Percentiles rank a stretch among this genome's conserved stretches.
These are phyloP conservation scores for Vitis hybrid DNA, from an alignment of 177 flowering plant genomes.

Conservation along the genomic window DNA sequence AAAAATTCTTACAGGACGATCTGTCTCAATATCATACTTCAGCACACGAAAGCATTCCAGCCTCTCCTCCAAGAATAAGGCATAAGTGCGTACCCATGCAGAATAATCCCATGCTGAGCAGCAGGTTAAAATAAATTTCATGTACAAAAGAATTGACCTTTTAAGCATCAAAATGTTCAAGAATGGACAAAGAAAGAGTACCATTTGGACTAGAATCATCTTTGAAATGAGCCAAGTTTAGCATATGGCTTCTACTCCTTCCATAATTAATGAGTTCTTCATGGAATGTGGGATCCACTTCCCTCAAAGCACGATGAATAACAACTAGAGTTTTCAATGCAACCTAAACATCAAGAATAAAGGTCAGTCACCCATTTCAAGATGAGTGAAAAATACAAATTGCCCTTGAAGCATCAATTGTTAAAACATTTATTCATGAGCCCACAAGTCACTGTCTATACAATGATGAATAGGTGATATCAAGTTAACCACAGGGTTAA, in stretches of 20 bases:
- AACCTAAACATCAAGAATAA: conserved; percentile 48
- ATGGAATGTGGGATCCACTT: conserved; percentile 94
- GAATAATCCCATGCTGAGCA: conserved; percentile 94
- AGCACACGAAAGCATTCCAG: conserved; percentile 83
- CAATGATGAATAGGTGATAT: background rate
- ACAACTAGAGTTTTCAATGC: conserved; percentile 93
- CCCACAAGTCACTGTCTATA: background rate
- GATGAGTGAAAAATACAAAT: background rate
- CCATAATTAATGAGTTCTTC: conserved; percentile 93
- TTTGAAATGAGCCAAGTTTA: conserved; percentile 92
- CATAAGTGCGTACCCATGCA: conserved; percentile 91
- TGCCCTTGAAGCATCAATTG: background rate
- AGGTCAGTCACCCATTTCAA: background rate
- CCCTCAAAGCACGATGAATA: conserved; percentile 97
- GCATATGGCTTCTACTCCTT: conserved; percentile 88
- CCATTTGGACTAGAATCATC: conserved; percentile 98
- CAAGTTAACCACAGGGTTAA: no score
- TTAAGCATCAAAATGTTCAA: background rate
- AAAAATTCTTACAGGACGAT: conserved; percentile 58
- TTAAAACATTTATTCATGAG: background rate
- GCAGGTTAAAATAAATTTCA: conserved; percentile 11
- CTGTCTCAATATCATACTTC: conserved; percentile 84
- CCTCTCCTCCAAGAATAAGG: conserved; percentile 86
- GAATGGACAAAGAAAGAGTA: conserved; percentile 20
- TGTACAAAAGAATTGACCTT: background rate